Evolutionary conservation across 2,329 filamentous ascomycete genomes (phyloP), one percentile per base, ranked within the genome.

Genomic region (Ascochyta clinopodiicola): DNA sequence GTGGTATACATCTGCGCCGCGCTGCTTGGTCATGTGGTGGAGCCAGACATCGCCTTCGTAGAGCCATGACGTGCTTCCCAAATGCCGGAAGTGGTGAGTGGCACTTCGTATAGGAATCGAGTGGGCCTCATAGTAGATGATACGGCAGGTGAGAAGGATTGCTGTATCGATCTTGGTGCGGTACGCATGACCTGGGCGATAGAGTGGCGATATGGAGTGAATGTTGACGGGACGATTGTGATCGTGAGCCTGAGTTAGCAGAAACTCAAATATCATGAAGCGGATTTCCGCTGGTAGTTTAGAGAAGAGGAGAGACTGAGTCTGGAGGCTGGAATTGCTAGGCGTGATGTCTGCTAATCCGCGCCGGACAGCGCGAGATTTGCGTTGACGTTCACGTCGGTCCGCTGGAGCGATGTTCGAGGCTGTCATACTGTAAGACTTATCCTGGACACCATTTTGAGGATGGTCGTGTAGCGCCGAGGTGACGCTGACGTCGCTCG

Each of bases 101-200:
- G 69, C 49, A 37, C 67, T 69, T 19, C 59, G 55, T 4, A 76
- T 35, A 2, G 76, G 75, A 2, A 79, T 70, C 3, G 69, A 52
- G 4, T 66, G 68, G 0, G 76, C 72, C 54, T 79, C 78, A 19
- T 57, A 62, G 58, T 78, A 79, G 24, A 77, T 59, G 2, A 70
- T 62, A 6, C 75, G 72, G 43, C 77, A 79, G 6, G 77, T 78
- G 19, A 59, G 67, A 0, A 79, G 69, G 15, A 79, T 65, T 4
- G 61, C 25, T 4, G 65, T 75, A 39, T 72, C 49, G 19, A 62
- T 57, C 2, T 34, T 45, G n/a, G 73, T 55, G 44, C 66, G 66
- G 45, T 71, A 58, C 2, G 70, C 68, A 56, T 77, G 75, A 3
- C 60, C 57, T 0, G 65, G 66, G 1, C 66, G 66, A 43, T 59